Evolutionary conservation across 345 rosid species (phyloP).

Genomic region (Trapa incisa): DNA sequence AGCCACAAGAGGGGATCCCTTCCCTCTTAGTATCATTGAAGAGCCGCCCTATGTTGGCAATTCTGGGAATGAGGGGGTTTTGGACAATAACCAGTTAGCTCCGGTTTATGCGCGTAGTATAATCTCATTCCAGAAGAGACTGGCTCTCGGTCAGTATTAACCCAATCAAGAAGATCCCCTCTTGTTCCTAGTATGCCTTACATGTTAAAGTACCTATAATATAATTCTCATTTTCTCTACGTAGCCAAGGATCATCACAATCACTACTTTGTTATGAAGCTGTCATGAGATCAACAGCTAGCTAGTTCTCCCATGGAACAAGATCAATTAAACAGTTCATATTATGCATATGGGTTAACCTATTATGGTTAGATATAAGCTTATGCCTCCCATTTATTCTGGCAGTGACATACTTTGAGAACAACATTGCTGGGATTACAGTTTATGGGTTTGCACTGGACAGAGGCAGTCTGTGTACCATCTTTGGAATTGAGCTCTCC

Average conservation of each 20-base stretch:
- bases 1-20: conserved; percentile 51
- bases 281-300: too few species aligned
- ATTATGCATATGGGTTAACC: too few species aligned
- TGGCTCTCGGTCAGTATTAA: conserved; percentile 57
- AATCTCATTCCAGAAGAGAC: conserved; percentile 82
- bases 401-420: conserved; percentile 88
- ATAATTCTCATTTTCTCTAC: too few species aligned
- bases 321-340: too few species aligned
- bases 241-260: too few species aligned
- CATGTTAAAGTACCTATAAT: too few species aligned
- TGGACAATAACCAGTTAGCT: conserved; percentile 57
- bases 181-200: too few species aligned
- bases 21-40: conserved; percentile 54
- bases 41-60: conserved; percentile 41
- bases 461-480: conserved; percentile 67
- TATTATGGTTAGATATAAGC: too few species aligned
- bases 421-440: conserved; percentile 79
- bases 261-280: too few species aligned
- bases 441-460: conserved; percentile 73
- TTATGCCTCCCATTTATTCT: not conserved
- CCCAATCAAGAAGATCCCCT: not conserved
- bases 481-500: conserved; percentile 73
- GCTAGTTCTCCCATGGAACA: too few species aligned
- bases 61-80: conserved; percentile 67
- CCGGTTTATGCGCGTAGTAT: conserved; percentile 72